Conservation (phyloP, 129 eudicot genomes). For the Lactuca saligna region DNA sequence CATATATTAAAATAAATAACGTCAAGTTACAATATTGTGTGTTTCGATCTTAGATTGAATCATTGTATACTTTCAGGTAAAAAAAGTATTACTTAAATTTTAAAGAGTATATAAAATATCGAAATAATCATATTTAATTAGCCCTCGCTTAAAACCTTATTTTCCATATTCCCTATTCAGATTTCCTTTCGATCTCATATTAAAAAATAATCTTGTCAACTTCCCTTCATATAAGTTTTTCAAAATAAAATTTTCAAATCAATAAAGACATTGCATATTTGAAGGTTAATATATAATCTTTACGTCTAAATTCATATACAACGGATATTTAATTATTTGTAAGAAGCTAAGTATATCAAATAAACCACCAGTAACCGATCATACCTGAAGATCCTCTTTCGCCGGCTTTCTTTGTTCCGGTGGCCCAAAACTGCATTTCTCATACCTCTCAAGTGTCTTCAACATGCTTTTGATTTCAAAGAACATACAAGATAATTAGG, state of each 20-base stretch:
- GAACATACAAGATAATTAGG: neutral
- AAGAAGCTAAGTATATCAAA: neutral
- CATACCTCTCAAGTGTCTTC: constrained; percentile 61
- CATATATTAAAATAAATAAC: neutral
- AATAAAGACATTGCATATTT: neutral
- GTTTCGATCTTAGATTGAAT: no score
- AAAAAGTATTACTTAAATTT: neutral
- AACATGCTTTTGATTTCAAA: constrained; percentile 36
- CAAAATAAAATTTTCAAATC: neutral
- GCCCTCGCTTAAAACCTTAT: neutral
- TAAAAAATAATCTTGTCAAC: constrained; percentile 2
- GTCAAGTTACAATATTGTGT: neutral
- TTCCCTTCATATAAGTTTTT: constrained; percentile 1
- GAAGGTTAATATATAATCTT: neutral
- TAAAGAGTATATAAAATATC: neutral
- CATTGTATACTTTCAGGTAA: neutral
- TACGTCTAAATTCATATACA: neutral
- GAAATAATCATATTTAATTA: neutral
- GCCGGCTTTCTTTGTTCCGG: constrained; percentile 48
- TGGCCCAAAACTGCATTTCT: constrained; percentile 59
- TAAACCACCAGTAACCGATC: neutral
- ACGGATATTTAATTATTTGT: neutral
- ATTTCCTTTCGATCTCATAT: neutral
- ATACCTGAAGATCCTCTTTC: constrained; percentile 52
- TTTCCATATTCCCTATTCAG: neutral